These are phyloP conservation scores for Vairimorpha necatrix DNA, from an alignment of 371 early-diverging fungal species.

Conservation along the genomic window DNA sequence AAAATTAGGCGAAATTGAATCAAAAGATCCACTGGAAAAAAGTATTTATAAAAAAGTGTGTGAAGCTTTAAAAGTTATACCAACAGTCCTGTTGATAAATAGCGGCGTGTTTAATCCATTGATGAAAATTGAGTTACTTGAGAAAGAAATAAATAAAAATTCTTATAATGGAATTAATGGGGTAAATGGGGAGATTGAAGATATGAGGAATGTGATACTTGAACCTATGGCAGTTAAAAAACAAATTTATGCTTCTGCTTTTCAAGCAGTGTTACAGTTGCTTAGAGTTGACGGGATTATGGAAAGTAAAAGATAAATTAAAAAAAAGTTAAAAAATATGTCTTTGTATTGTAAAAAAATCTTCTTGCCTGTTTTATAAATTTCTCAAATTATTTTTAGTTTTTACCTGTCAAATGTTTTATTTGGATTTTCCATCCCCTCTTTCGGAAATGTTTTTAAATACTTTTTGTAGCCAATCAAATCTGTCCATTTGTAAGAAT, in stretches of 20 bases:
- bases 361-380: no score
- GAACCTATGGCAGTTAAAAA: slow-evolving; percentile 97
- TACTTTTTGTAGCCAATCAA: no score
- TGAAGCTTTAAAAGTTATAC: slow-evolving; percentile 92
- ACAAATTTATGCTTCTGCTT: slow-evolving; percentile 97
- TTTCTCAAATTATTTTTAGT: no score
- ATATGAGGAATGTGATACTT: slow-evolving; percentile 89
- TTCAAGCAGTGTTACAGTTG: slow-evolving; percentile 71
- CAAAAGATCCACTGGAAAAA: slow-evolving; percentile 41
- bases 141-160: slow-evolving; percentile 83
- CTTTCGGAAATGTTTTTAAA: no score
- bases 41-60: slow-evolving; percentile 67
- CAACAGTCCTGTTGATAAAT: slow-evolving; percentile 91
- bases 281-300: slow-evolving; percentile 66
- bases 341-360: neutral
- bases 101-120: slow-evolving; percentile 75
- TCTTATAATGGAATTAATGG: slow-evolving; percentile 87
- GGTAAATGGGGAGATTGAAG: slow-evolving; percentile 80
- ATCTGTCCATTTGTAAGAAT: no score
- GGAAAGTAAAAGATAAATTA: slow-evolving; percentile 49
- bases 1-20: neutral
- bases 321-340: slow-evolving; percentile 6
- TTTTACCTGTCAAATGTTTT: no score
- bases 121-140: slow-evolving; percentile 79
- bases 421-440: no score